Evolutionary conservation across 768 basidiomycete species (phyloP), one percentile per base, ranked within the genome.

Genomic region (Sutorius australiensis): DNA sequence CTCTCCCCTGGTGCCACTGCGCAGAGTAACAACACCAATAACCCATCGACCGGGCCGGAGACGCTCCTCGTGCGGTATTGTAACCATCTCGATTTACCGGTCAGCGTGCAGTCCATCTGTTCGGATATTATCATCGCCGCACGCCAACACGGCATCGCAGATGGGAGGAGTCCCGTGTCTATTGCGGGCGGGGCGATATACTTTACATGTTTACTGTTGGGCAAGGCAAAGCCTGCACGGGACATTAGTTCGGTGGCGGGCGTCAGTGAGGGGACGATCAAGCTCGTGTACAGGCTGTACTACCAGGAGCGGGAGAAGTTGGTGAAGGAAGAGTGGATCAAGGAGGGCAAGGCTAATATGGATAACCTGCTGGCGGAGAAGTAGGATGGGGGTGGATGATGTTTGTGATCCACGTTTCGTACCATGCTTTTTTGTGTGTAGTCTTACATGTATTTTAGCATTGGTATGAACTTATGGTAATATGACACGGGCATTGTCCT

Each of bases 141-240:
- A 13, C 81, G 92, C 48, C 80, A 88, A 57, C 80, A 88, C 59
- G 91, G 92, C 39, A 87, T 95, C 56, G 93, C 94, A 32, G 93
- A 94, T 65, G 97, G 97, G 24, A 79, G 97, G 56, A 92, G 86
- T 62, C 95, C 95, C 1, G 90, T 98, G 47, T 97, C 97, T n/a
- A 94, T 99, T 60, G 97, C 95, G n/a, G 92, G 92, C 38, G 93
- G 92, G 37, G 91, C 92, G 17, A 93, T 99, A 54, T 93, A 89
- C 74, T 98, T 98, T 72, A 90, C 91, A 30, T 90, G 89, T 64
- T 79, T 86, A 59, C 66, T 98, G 39, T 77, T 95, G 62, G 91
- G 87, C 48, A 82, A 83, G 62, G 63, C 74, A 27, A 92, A 90
- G 71, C 79, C 83, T 21, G 79, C 87, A 44, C 84, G 84, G 71